phyloP scores from a whole-genome alignment of 2,329 filamentous ascomycete species.

The Colletotrichum echinochloae region DNA sequence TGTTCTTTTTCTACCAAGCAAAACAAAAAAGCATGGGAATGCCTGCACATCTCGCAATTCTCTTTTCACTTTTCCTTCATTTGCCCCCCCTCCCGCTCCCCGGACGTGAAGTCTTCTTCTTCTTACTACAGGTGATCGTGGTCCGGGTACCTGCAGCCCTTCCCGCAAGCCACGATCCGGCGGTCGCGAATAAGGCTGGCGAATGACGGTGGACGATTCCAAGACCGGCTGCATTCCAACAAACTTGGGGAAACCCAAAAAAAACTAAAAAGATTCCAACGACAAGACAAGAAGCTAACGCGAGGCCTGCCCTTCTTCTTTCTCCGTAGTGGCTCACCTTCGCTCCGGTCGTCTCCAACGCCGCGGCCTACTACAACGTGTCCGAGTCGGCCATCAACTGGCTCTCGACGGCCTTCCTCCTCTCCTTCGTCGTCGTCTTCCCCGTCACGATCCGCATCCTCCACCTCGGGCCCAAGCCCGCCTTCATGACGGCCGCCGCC shows the following conservation, averaged over 20 bases:
- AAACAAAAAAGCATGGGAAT: no score
- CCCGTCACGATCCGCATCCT: slow-evolving; percentile 82
- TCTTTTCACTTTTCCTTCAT: neutral
- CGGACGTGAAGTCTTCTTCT: neutral
- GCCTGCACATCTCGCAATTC: neutral
- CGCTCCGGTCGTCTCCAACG: slow-evolving; percentile 81
- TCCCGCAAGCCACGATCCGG: neutral
- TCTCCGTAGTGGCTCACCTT: slow-evolving; percentile 85
- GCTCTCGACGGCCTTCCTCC: slow-evolving; percentile 89
- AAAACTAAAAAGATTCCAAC: neutral
- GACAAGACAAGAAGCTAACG: slow-evolving; percentile 5
- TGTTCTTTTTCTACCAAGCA: no score
- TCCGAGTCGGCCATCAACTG: slow-evolving; percentile 87
- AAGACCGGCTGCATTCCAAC: neutral
- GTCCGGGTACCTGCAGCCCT: neutral
- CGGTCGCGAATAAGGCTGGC: slow-evolving; percentile 8
- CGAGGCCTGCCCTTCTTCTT: neutral
- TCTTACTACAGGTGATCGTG: neutral
- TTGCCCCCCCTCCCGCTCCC: neutral
- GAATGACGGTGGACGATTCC: slow-evolving; percentile 1
- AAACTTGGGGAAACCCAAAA: no score
- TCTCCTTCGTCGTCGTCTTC: slow-evolving; percentile 80
- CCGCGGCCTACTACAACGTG: slow-evolving; percentile 81
- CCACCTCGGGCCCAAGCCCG: slow-evolving; percentile 81
- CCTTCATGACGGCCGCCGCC: slow-evolving; percentile 78